These are phyloP conservation scores for Paramecium pentaurelia DNA, from an alignment of 73 alveolate species.

Conservation along the genomic window DNA sequence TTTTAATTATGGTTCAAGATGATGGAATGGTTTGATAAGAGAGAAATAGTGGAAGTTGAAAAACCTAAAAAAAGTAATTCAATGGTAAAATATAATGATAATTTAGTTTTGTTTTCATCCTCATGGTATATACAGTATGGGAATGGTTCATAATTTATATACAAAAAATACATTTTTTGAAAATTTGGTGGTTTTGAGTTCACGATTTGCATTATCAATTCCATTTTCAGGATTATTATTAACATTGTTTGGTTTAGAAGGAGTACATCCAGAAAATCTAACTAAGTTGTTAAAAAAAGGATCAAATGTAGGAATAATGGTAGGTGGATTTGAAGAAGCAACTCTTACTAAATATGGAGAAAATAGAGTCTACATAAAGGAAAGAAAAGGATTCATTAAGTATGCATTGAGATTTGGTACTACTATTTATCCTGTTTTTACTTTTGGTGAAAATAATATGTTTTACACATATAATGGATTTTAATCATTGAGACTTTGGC, in stretches of 20 bases:
- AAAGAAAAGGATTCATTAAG: constrained; percentile 58
- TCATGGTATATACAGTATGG: constrained; percentile 4
- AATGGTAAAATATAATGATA: not conserved
- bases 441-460: constrained; percentile 45
- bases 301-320: constrained; percentile 30
- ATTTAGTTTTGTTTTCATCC: constrained; percentile 41
- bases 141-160: not conserved
- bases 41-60: constrained; percentile 25
- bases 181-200: not conserved
- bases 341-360: constrained; percentile 46
- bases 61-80: not conserved
- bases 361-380: constrained; percentile 43
- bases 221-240: constrained; percentile 11
- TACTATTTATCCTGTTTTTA: constrained; percentile 53
- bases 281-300: constrained; percentile 42
- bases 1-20: not conserved
- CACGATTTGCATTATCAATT: not conserved
- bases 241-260: constrained; percentile 14
- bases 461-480: constrained; percentile 41
- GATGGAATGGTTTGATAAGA: constrained; percentile 11
- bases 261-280: constrained; percentile 50
- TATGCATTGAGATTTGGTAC: constrained; percentile 59
- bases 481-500: constrained; percentile 30
- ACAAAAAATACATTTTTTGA: constrained; percentile 28
- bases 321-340: constrained; percentile 63